Percentiles rank a stretch among this genome's conserved stretches.
These are phyloP conservation scores for Podospora anserina DNA, from an alignment of 495 filamentous ascomycete species.

Conservation along the genomic window DNA sequence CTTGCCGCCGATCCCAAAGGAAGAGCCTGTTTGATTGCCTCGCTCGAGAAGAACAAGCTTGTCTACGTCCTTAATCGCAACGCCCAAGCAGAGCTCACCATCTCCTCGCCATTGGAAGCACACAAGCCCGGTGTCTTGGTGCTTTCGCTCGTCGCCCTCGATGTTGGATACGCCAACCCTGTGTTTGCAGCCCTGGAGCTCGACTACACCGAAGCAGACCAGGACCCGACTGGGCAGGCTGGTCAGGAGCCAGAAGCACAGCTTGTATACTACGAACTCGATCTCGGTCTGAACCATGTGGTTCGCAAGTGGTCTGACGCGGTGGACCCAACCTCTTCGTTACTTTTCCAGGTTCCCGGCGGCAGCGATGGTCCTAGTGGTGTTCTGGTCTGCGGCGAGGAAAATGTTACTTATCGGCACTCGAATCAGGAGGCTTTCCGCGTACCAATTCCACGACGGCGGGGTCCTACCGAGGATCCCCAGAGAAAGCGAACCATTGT, in stretches of 20 bases:
- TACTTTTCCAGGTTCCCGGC: slow-evolving; percentile 94
- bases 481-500: slow-evolving; percentile 82
- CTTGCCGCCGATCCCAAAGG: slow-evolving; percentile 93
- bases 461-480: slow-evolving; percentile 86
- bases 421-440: slow-evolving; percentile 87
- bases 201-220: slow-evolving; percentile 87
- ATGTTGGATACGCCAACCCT: slow-evolving; percentile 96
- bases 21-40: slow-evolving; percentile 87
- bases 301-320: slow-evolving; percentile 92
- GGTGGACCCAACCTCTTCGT: slow-evolving; percentile 83
- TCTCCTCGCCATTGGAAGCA: slow-evolving; percentile 95
- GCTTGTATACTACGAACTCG: slow-evolving; percentile 94
- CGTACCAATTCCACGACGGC: slow-evolving; percentile 81
- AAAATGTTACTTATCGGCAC: slow-evolving; percentile 91
- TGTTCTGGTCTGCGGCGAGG: slow-evolving; percentile 90
- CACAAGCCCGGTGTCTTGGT: slow-evolving; percentile 93
- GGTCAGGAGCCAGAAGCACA: slow-evolving; percentile 79
- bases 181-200: slow-evolving; percentile 92
- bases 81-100: slow-evolving; percentile 87
- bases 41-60: slow-evolving; percentile 97
- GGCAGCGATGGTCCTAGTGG: slow-evolving; percentile 92
- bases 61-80: slow-evolving; percentile 98
- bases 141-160: slow-evolving; percentile 78
- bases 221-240: slow-evolving; percentile 83
- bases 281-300: slow-evolving; percentile 94